Evolutionary conservation across 495 filamentous ascomycete genomes (phyloP), one percentile per base, ranked within the genome.

Genomic region (Platismatia glauca): DNA sequence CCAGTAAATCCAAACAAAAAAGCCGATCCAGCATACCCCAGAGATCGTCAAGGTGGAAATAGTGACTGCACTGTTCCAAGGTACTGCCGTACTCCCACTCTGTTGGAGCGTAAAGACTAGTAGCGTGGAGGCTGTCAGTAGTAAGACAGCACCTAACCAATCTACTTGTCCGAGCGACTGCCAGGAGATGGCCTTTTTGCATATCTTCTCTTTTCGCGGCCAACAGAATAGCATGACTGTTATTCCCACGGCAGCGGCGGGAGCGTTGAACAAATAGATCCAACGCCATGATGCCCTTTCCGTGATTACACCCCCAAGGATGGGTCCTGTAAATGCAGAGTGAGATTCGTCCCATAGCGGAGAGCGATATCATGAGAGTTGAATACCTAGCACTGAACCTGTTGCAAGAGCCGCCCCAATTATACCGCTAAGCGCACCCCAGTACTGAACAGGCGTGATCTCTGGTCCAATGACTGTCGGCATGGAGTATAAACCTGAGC

Each of bases 211-310:
- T 43, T 53, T 31, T 29, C 34, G 24, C 1, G 64, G 62, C 64
- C 64, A 67, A 52, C 78, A 74, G 22, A 78, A 55, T 29, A 79
- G 72, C 1, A 86, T 71, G 0, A 79, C 71, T 5, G 74, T 43
- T 29, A 79, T 68, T 0, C 78, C 72, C 1, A 76, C 53, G 0
- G 73, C 68, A 15, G 73, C 75, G 57, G 80, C 74, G 1, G 82
- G 82, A 15, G 82, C 72, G 61, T 89, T 89, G 68, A 88, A 78
- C 71, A 80, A 79, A 64, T 87, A 88, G 38, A 83, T 78, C 76
- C 83, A 85, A 55, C 80, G 70, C 86, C 86, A 89, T 4, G 70
- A 70, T 8, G 77, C 74, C 15, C 74, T 67, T 38, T 80, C 75
- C 0, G 83, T 77, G 53, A 89, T 82, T 1, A 76, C 77, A 8